Percentiles rank a stretch among this genome's conserved stretches.
phyloP scores from a whole-genome alignment of 495 filamentous ascomycete species.

The Penicillium bialowiezense region DNA sequence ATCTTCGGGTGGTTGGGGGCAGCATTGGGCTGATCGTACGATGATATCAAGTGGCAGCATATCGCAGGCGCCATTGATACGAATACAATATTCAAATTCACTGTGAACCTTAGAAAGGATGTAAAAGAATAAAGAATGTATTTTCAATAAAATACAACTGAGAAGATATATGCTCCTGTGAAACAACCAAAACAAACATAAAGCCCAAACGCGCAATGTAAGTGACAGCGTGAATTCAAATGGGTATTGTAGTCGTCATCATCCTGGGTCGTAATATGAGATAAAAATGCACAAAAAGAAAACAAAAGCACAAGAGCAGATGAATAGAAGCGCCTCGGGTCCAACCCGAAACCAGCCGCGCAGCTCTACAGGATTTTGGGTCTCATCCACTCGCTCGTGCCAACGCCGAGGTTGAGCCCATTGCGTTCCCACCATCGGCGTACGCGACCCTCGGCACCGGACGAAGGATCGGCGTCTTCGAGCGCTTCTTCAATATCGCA shows the following conservation, averaged over 20 bases:
- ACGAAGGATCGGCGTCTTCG: constrained; percentile 73
- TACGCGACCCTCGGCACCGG: constrained; percentile 61
- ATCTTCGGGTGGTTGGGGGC: too few relatives aligned
- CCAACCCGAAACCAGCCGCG: constrained; percentile 6
- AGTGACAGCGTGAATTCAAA: constrained; percentile 20
- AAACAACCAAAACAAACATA: not conserved
- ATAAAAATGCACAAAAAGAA: constrained; percentile 2
- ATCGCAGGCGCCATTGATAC: too few relatives aligned
- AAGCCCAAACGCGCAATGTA: constrained; percentile 1
- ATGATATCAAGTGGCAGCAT: too few relatives aligned
- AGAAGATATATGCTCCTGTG: not conserved
- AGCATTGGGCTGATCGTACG: too few relatives aligned
- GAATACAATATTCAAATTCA: too few relatives aligned
- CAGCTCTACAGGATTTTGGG: constrained; percentile 55
- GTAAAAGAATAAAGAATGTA: not conserved
- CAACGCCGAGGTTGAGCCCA: constrained; percentile 80
- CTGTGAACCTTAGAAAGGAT: too few relatives aligned
- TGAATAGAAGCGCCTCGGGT: not conserved
- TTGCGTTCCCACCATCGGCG: constrained; percentile 88
- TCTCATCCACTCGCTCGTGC: constrained; percentile 93
- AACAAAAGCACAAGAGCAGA: not conserved
- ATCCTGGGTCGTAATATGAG: constrained; percentile 18
- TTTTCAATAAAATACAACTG: not conserved
- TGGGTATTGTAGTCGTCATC: constrained; percentile 28
- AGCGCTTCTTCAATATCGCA: constrained; percentile 94